phyloP scores from a whole-genome alignment of 345 rosid genomes.

The Citrus maxima region DNA sequence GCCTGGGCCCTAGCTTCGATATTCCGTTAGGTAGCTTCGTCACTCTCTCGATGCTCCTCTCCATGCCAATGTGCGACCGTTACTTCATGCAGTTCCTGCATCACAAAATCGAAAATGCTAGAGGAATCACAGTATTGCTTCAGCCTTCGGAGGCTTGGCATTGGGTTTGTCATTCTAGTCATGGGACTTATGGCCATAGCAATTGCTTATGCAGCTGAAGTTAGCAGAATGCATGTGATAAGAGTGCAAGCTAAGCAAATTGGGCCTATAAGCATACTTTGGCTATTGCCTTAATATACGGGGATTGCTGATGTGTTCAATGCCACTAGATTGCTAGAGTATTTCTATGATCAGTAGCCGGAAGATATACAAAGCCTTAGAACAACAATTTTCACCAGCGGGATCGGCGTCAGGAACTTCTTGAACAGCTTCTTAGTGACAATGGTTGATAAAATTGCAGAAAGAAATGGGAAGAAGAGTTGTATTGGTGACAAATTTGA shows the following conservation, averaged over 20 bases:
- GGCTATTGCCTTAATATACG: conserved; percentile 78
- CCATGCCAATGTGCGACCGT: conserved; percentile 74
- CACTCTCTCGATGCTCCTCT: conserved; percentile 75
- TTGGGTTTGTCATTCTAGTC: conserved; percentile 67
- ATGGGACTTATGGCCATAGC: conserved; percentile 42
- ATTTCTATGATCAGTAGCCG: conserved; percentile 84
- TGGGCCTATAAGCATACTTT: conserved; percentile 80
- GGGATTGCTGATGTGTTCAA: conserved; percentile 80
- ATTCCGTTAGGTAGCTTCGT: conserved; percentile 78
- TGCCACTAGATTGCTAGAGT: conserved; percentile 70
- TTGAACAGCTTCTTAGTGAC: conserved; percentile 75
- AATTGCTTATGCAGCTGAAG: conserved; percentile 65
- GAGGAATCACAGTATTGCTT: conserved; percentile 67
- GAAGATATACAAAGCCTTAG: conserved; percentile 90
- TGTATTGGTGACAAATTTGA: conserved; percentile 88
- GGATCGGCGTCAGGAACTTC: conserved; percentile 80
- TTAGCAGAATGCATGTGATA: conserved; percentile 51
- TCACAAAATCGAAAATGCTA: conserved; percentile 57
- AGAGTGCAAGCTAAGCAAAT: conserved; percentile 42
- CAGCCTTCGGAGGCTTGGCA: conserved; percentile 63
- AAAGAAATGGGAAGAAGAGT: conserved; percentile 47
- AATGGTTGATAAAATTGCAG: conserved; percentile 57
- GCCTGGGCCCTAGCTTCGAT: conserved; percentile 49
- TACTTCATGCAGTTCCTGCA: conserved; percentile 72
- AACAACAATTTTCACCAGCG: conserved; percentile 81